Conservation (phyloP, 2,329 filamentous ascomycete genomes). For the Ophiostoma quercus region DNA sequence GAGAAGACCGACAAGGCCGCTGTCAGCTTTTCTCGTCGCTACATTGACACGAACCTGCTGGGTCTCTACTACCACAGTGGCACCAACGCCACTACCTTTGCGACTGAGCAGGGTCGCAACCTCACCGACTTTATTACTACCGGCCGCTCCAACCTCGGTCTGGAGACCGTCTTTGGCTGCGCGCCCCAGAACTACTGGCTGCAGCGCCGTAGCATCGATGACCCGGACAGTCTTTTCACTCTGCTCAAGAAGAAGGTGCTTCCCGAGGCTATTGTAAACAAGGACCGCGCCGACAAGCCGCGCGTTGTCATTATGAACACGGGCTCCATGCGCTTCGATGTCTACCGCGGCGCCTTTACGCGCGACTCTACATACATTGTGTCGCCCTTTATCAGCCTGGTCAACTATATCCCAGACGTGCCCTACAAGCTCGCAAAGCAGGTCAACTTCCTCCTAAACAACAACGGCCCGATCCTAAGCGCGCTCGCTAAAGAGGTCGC, state of each 20-base stretch:
- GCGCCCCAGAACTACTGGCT: slow-evolving; percentile 78
- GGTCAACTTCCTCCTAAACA: slow-evolving; percentile 58
- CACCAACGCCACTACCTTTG: slow-evolving; percentile 65
- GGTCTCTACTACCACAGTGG: slow-evolving; percentile 78
- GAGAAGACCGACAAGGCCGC: slow-evolving; percentile 13
- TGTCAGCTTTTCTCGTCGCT: slow-evolving; percentile 63
- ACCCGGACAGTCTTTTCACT: slow-evolving; percentile 69
- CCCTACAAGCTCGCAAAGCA: slow-evolving; percentile 69
- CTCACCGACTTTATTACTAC: slow-evolving; percentile 64
- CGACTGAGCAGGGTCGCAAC: slow-evolving; percentile 67
- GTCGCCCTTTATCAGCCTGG: slow-evolving; percentile 78
- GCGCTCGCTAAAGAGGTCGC: slow-evolving; percentile 27
- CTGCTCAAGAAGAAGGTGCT: slow-evolving; percentile 74
- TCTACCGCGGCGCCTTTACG: slow-evolving; percentile 89
- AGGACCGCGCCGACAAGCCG: slow-evolving; percentile 46
- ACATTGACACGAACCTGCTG: slow-evolving; percentile 90
- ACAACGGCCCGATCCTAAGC: slow-evolving; percentile 45
- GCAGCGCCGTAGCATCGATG: slow-evolving; percentile 68
- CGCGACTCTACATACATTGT: slow-evolving; percentile 80
- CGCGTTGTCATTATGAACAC: slow-evolving; percentile 78
- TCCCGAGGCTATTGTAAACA: slow-evolving; percentile 57
- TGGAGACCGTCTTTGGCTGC: slow-evolving; percentile 76
- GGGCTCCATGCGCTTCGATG: slow-evolving; percentile 88
- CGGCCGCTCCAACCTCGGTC: slow-evolving; percentile 63
- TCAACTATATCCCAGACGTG: slow-evolving; percentile 73